Base-by-base conservation (phyloP, 2,329 filamentous ascomycete species). In the Fusarium agapanthi region DNA sequence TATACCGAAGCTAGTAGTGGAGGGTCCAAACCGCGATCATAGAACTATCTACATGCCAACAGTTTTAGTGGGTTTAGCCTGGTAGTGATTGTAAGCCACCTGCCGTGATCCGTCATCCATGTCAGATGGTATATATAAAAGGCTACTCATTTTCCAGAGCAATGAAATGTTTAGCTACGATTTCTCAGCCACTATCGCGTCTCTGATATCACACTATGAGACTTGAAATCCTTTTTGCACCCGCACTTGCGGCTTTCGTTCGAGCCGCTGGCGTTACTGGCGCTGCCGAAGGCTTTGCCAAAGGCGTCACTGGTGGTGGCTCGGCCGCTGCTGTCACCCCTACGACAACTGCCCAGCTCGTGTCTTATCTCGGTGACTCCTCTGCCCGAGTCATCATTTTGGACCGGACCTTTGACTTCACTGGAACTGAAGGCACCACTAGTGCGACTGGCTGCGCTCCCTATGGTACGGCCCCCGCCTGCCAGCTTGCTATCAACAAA, bases 401-500 rank as follows among this genome's bases (percentile, higher is more conserved):
- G 30, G 84, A 85, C 75, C 87, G 88, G 74, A 84, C 83, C 35
- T 86, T 86, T 75, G 85, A 90, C 81, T 90, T 89, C 81, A 86
- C 82, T 30, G 84, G 83, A 43, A 84, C 84, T n/a, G 88, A 90
- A 78, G 89, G 89, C 56, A 86, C 83, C 3, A 82, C 82, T 7
- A 86, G 83, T 24, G 84, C 79, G 34, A 85, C 83, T 22, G 89
- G 89, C 34, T 91, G 90, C 76, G 86, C 88, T 24, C 89, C 89
- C n/a, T 89, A 85, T 80, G 88, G 87, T 32, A 88, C 87, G 26
- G 84, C 78, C 9, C 80, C 85, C 3, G 81, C 66, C 10, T 89
- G 89, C 80, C 89, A 91, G 82, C 74, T 85, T 43, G 88, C 89
- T 64, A 90, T 91, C 77, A 88, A 90, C 82, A 83, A 88, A 80